Evolutionary conservation across 2,329 filamentous ascomycete species (phyloP), one percentile per base, ranked within the genome.

Genomic region (Dothistroma septosporum): DNA sequence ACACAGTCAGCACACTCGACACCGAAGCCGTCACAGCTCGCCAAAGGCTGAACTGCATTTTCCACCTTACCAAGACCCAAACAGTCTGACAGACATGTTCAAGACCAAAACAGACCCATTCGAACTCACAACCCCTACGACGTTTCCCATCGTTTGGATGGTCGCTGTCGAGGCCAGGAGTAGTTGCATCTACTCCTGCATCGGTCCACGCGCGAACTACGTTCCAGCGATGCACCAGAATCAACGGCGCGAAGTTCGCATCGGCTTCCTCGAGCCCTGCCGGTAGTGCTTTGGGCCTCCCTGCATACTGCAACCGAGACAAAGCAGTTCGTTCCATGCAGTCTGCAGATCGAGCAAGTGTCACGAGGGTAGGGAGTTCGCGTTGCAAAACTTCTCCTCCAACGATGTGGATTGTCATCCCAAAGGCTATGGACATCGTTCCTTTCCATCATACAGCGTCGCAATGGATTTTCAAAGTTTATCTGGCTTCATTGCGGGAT

Each of bases 261-360:
- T 28, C n/a, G 24, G 11, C 4, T 10, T 31, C 10, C 31, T n/a
- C 35, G 35, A 32, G 50, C 50, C 50, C 33, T 53, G 50, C 50
- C 50, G 50, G 50, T 53, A 53, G 50, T 53, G 16, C 31, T 53
- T 21, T 35, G 50, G n/a, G 16, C 31, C 31, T 53, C 31, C 50
- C 28, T 32, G 50, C 50, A 53, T 53, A 21, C n/a, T 9, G 35
- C 8, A 53, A n/a, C 50, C 50, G 50, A 53, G 50, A 53, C 50
- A 35, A 21, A 28, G 8, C 47, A 16, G 21, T 50, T 28, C 4
- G 41, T 16, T 16, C 0, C 4, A 14, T 44, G 41, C 41, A 44
- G 8, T 9, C 8, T 44, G 41, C 14, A 44, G 41, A 44, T 44
- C 41, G n/a, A n/a, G 8, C 41, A n/a, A 4, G 14, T 44, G 14